phyloP scores from a whole-genome alignment of 495 filamentous ascomycete species.

The Pseudotulostoma volvatum region DNA sequence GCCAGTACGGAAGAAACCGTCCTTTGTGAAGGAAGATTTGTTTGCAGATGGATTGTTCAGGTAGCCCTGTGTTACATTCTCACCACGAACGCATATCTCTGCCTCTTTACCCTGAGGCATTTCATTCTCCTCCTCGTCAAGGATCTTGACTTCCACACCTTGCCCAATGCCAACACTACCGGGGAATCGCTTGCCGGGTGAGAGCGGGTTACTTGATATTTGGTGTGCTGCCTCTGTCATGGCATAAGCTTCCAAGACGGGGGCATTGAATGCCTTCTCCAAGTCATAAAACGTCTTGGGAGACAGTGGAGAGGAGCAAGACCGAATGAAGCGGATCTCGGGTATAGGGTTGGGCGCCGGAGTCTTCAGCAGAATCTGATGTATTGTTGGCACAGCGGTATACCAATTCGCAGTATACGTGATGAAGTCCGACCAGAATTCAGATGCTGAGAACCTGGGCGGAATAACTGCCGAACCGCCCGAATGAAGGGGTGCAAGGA shows the following conservation, averaged over 20 bases:
- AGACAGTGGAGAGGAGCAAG: slow-evolving; percentile 65
- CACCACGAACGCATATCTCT: slow-evolving; percentile 67
- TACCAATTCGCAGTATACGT: slow-evolving; percentile 69
- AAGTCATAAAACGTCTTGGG: slow-evolving; percentile 62
- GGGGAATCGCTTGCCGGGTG: slow-evolving; percentile 52
- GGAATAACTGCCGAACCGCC: too few relatives aligned
- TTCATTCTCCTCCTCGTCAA: slow-evolving; percentile 45
- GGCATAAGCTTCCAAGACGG: slow-evolving; percentile 76
- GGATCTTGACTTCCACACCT: slow-evolving; percentile 64
- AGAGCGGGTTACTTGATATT: slow-evolving; percentile 76
- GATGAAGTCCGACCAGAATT: slow-evolving; percentile 66
- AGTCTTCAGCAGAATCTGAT: slow-evolving; percentile 67
- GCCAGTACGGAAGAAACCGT: slow-evolving; percentile 68
- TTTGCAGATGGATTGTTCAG: slow-evolving; percentile 66
- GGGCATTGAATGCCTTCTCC: slow-evolving; percentile 53
- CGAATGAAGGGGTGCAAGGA: slow-evolving; percentile 3
- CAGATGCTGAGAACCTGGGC: slow-evolving; percentile 57
- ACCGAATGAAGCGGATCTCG: slow-evolving; percentile 69
- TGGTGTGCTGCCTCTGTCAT: slow-evolving; percentile 88
- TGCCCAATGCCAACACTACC: slow-evolving; percentile 67
- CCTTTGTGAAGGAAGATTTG: slow-evolving; percentile 45
- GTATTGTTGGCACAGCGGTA: slow-evolving; percentile 75
- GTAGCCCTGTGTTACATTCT: slow-evolving; percentile 71
- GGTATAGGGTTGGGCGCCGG: slow-evolving; percentile 48
- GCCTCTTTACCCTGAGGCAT: slow-evolving; percentile 46